phyloP scores from a whole-genome alignment of 768 basidiomycete genomes.

The Panaeolus papilionaceus region DNA sequence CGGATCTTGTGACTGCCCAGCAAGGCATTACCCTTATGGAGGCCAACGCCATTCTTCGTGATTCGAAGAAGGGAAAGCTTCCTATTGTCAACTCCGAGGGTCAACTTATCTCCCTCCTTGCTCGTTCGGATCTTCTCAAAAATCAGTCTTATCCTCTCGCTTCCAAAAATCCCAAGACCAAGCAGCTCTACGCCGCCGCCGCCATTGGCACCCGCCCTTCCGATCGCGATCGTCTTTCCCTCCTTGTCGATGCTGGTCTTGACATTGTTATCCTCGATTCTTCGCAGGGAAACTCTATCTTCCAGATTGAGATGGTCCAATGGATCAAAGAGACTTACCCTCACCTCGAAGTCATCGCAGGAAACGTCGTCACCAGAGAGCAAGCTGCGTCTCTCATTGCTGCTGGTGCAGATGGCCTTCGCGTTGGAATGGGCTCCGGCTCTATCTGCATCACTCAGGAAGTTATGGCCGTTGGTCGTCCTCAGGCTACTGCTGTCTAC shows the following conservation, averaged over 20 bases:
- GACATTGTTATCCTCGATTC: conserved; percentile 97
- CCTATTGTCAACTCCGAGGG: conserved; percentile 66
- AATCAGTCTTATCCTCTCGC: conserved; percentile 97
- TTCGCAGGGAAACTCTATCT: conserved; percentile 95
- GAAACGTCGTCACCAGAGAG: conserved; percentile 97
- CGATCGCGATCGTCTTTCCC: conserved; percentile 82
- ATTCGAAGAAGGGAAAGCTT: conserved; percentile 97
- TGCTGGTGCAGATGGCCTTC: conserved; percentile 94
- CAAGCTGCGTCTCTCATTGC: conserved; percentile 94
- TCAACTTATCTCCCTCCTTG: conserved; percentile 77
- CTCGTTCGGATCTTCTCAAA: conserved; percentile 96
- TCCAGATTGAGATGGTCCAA: conserved; percentile 91
- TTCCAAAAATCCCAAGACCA: conserved; percentile 87
- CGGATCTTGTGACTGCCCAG: conserved; percentile 81
- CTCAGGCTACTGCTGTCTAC: conserved; percentile 98
- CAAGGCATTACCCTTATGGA: conserved; percentile 90
- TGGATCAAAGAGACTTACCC: conserved; percentile 93
- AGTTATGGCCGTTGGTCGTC: conserved; percentile 98
- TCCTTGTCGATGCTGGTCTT: conserved; percentile 92
- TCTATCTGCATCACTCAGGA: conserved; percentile 99
- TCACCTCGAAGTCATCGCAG: conserved; percentile 90
- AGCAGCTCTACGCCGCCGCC: conserved; percentile 96
- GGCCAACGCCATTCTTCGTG: conserved; percentile 93
- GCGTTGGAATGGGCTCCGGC: conserved; percentile 97
- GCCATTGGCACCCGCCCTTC: conserved; percentile 92